Base-by-base conservation (phyloP, 306 rosid species). In the Vicia villosa region DNA sequence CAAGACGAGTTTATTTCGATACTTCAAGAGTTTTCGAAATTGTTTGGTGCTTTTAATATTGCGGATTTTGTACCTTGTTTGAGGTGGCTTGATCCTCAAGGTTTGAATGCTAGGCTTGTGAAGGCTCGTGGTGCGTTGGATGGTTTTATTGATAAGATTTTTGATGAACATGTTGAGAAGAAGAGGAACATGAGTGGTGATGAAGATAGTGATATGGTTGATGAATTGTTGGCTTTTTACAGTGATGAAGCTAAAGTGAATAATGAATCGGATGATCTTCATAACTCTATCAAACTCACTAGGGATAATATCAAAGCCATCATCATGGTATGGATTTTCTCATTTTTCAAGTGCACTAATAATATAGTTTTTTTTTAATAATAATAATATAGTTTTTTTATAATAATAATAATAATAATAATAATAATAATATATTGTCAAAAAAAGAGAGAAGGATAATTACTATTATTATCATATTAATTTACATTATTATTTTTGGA, bases 231-330 rank as follows among this genome's bases (percentile, higher is more conserved):
- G 21, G 89, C 88, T 6, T 91, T 89, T 73, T 87, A 85, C 60
- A 34, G 78, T n/a, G 82, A 83, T 0, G 78, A 78, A 0, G 66
- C 73, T 0, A 43, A 52, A 9, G 77, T 75, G 1, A 38, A 38
- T 49, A 56, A 61, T 28, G 88, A 81, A 15, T 70, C 80, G 0
- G 82, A 84, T 0, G 92, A 80, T 55, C 43, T 70, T 12, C 84
- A 75, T 0, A 80, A 62, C 72, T 75, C 88, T 49, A 78, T 91
- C 74, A 81, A 52, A 45, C 91, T 89, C 79, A 87, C 88, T 24
- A 74, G 79, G 50, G 90, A 89, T 47, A 91, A 91, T 61, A 89
- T 91, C 80, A 91, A 91, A 68, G 97, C 96, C 38, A 89, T 91
- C 36, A 83, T 91, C 79, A 91, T 91, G 92, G 95, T 91, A 81